Base-by-base conservation (phyloP, 1,139 yeast species). In the Saccharomyces hybrid region DNA sequence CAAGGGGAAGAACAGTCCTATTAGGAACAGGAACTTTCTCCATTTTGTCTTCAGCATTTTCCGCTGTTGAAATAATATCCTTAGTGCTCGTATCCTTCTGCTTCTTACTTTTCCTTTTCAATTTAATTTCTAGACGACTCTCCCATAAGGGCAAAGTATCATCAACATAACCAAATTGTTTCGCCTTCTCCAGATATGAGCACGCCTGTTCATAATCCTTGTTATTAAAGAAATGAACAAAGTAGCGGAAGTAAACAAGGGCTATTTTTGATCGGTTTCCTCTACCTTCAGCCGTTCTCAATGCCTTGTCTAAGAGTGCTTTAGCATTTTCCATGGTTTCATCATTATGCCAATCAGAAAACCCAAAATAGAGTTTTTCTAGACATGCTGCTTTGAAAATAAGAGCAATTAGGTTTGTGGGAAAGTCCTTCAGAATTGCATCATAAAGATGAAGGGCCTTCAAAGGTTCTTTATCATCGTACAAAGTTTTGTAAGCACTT, bases 191-290 rank as follows among this genome's bases (percentile, higher is more conserved):
- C 52, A 88, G 73, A 57, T 79, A 78, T 42, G 65, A 69, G 34
- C 75, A 70, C 0, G 96, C 85, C 53, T 73, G 70, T 9, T 68
- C 69, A 56, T 71, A 75, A 12, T 78, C 71, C 59, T 80, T 81
- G 57, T 78, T 73, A 49, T 75, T 72, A 63, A 75, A 81, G 57
- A 72, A 73, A 24, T 79, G 71, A 56, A 83, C 70, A 8, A 82
- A 88, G 54, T 84, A 72, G 47, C 88, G 75, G 64, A 83, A 81
- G 62, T 84, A 79, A 27, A 85, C 81, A 31, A 76, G 72, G 0
- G 82, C 86, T 46, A 84, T 74, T n/a, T 78, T 78, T 3, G 73
- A 72, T 56, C 83, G 72, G 54, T 75, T 79, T 0, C 84, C 84
- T 49, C 80, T 70, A 4, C 69, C 71, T 44, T 72, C 70, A 0